Evolutionary conservation across 805 yeast genomes (phyloP).

Genomic region (Sugiyamaella marilandica): DNA sequence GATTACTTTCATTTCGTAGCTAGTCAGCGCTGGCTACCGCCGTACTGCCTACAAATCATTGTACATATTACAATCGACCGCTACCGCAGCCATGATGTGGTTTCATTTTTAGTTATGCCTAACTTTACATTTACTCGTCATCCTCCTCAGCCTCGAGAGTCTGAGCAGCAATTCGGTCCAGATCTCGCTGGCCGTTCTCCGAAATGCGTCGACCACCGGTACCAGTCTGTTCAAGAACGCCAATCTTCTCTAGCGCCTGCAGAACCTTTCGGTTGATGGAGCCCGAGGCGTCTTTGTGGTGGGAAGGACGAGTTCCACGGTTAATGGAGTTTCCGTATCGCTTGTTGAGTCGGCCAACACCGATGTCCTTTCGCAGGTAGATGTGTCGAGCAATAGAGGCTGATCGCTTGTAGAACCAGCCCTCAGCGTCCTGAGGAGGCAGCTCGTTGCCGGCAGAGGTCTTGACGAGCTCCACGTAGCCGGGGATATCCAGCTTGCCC

Average conservation of each 20-base stretch:
- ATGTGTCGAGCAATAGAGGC: slow-evolving; percentile 99
- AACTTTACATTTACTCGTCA: slow-evolving; percentile 30
- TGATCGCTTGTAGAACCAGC: slow-evolving; percentile 99
- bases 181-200: slow-evolving; percentile 99
- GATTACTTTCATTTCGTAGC: too few relatives aligned
- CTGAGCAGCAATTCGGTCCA: slow-evolving; percentile 99
- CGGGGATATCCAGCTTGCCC: slow-evolving; percentile 99
- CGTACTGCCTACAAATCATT: neutral
- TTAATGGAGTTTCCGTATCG: slow-evolving; percentile 98
- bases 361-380: slow-evolving; percentile 98
- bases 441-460: slow-evolving; percentile 98
- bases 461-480: slow-evolving; percentile 99
- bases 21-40: neutral
- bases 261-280: slow-evolving; percentile 97
- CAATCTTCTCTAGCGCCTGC: slow-evolving; percentile 97
- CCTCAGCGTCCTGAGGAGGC: slow-evolving; percentile 99
- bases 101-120: slow-evolving; percentile 1
- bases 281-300: slow-evolving; percentile 98
- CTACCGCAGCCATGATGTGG: neutral
- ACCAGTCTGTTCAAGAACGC: slow-evolving; percentile 92
- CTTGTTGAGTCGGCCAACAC: slow-evolving; percentile 99
- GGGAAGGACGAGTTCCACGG: slow-evolving; percentile 99
- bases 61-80: neutral
- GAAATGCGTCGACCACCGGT: slow-evolving; percentile 99
- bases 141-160: slow-evolving; percentile 86